Evolutionary conservation across 2,329 filamentous ascomycete species (phyloP), one percentile per base, ranked within the genome.

Genomic region (Penicillium thymicola): DNA sequence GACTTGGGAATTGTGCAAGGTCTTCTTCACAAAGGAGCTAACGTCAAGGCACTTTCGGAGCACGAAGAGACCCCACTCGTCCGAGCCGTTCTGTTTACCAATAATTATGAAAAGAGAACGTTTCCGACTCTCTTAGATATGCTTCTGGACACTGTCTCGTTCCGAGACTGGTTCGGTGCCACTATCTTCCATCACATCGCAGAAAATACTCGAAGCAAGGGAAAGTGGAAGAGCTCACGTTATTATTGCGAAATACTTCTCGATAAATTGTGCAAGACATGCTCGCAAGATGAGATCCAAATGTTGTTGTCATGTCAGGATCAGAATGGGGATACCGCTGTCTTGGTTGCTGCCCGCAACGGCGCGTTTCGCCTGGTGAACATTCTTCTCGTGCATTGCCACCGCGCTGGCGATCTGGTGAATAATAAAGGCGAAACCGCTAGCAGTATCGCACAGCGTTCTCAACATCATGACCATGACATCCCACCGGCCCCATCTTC

Each of bases 171-270:
- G 72, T 87, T 87, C 49, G 89, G 90, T 13, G 89, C 88, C 59
- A 97, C 92, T 0, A 90, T 96, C 50, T 93, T 99, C 67, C 94
- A 97, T 70, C 93, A 97, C 72, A 92, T 96, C 42, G 90, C 92
- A 18, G 88, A 89, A 51, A 93, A 93, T 66, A 96, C 93, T 55
- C 87, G 87, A 65, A 90, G 89, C 51, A 88, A 91, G 49, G 89
- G 89, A 59, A 96, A 93, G 73, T 92, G 92, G 70, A 88, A 89
- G 23, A 95, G 90, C 68, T 92, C 92, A 32, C 85, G 91, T 34
- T 97, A 97, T 73, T 99, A 99, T 74, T 84, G 96, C 32, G 93
- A 97, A 72, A 89, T 89, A 62, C 87, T 97, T 59, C 81, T 97
- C 54, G 93, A 95, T 73, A 92, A 89, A 72, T 84, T 99, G 58